These are phyloP conservation scores for Pistacia atlantica DNA, from an alignment of 345 rosid genomes.

Conservation along the genomic window DNA sequence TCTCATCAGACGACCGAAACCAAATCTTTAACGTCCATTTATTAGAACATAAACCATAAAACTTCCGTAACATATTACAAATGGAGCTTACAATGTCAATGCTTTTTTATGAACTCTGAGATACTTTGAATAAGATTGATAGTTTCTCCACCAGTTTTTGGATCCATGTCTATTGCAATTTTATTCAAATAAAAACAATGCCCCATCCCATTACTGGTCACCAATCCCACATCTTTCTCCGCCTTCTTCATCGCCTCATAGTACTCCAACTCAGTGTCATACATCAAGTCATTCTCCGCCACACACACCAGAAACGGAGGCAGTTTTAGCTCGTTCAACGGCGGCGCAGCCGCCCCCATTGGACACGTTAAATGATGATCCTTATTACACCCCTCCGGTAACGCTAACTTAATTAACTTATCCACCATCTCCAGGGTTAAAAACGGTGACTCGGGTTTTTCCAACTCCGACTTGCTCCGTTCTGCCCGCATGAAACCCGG, in stretches of 20 bases:
- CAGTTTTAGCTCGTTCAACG: constrained; percentile 36
- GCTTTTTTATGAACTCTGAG: constrained; percentile 35
- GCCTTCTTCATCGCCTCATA: constrained; percentile 55
- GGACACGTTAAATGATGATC: constrained; percentile 64
- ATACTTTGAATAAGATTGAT: constrained; percentile 39
- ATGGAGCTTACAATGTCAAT: constrained; percentile 6
- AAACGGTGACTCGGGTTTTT: constrained; percentile 56
- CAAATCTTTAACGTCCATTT: too few relatives aligned
- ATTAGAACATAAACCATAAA: too few relatives aligned
- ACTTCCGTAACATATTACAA: too few relatives aligned
- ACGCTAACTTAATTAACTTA: constrained; percentile 45
- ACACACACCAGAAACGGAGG: constrained; percentile 52
- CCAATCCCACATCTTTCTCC: constrained; percentile 45
- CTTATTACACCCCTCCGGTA: constrained; percentile 48
- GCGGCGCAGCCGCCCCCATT: constrained; percentile 50
- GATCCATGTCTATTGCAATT: constrained; percentile 51
- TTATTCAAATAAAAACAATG: constrained; percentile 63
- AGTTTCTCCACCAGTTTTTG: constrained; percentile 38
- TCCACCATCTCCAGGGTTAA: constrained; percentile 61
- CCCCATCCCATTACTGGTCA: constrained; percentile 47
- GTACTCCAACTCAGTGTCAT: constrained; percentile 61
- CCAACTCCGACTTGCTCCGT: constrained; percentile 66
- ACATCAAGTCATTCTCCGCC: constrained; percentile 51
- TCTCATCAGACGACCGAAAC: too few relatives aligned
- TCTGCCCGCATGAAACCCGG: constrained; percentile 54